Conservation (phyloP, 495 filamentous ascomycete species). For the Lasiosphaeris hirsuta region DNA sequence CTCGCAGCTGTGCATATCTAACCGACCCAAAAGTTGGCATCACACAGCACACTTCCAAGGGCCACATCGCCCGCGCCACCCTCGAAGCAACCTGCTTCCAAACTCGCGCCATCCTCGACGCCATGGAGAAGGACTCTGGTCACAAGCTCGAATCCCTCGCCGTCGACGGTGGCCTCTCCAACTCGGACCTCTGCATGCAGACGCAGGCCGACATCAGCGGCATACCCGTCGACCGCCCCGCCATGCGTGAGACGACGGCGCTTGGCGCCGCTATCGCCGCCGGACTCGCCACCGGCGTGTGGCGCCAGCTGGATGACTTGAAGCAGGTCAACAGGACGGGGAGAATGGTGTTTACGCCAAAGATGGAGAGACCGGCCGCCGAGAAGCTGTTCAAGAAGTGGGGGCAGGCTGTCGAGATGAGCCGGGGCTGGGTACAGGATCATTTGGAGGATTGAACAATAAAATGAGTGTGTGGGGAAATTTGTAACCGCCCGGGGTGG, state of each 20-base stretch:
- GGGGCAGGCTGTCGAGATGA: conserved; percentile 87
- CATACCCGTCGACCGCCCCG: conserved; percentile 82
- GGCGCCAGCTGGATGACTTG: conserved; percentile 76
- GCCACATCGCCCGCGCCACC: conserved; percentile 90
- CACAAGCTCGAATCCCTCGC: conserved; percentile 73
- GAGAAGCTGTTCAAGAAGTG: conserved; percentile 72
- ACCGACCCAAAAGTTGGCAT: conserved; percentile 61
- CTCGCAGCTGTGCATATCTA: conserved; percentile 15
- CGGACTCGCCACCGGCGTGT: conserved; percentile 80
- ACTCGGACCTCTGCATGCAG: conserved; percentile 94
- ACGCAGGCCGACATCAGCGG: conserved; percentile 88
- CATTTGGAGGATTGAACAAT: conserved; percentile 5
- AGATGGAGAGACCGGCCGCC: conserved; percentile 58
- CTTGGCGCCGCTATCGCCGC: conserved; percentile 93
- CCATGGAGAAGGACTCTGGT: conserved; percentile 88
- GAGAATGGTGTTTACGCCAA: conserved; percentile 69
- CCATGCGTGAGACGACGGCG: conserved; percentile 91
- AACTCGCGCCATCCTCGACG: conserved; percentile 89
- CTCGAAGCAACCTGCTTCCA: conserved; percentile 95
- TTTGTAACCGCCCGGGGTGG: neutral
- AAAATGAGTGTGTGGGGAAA: neutral
- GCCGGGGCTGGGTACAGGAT: conserved; percentile 69
- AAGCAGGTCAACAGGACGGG: conserved; percentile 73
- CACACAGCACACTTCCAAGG: conserved; percentile 83
- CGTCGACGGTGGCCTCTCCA: conserved; percentile 93